phyloP scores from a whole-genome alignment of 2,329 filamentous ascomycete genomes.

The Penicillium verrucosum region DNA sequence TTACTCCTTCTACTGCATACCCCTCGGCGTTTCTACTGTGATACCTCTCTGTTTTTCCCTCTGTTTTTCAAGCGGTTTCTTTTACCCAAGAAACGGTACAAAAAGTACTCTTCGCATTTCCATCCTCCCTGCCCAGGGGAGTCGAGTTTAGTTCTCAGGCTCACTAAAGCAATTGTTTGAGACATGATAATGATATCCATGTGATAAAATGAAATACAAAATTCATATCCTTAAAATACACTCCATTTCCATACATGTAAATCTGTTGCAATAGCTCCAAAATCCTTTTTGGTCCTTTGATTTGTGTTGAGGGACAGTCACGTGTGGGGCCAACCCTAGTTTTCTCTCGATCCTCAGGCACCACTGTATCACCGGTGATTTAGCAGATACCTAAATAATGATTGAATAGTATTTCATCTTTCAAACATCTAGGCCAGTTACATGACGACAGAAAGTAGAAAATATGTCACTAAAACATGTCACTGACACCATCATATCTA shows the following conservation, averaged over 20 bases:
- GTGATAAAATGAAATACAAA: not conserved
- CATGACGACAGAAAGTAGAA: not conserved
- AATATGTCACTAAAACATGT: not conserved
- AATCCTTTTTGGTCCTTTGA: not conserved
- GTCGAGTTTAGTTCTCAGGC: conserved; percentile 2
- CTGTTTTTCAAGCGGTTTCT: conserved; percentile 7
- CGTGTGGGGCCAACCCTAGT: conserved; percentile 11
- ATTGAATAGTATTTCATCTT: not conserved
- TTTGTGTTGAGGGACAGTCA: not conserved
- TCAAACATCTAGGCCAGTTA: not conserved
- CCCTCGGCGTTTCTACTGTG: conserved; percentile 19
- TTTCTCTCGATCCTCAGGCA: not conserved
- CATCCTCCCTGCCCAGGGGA: not conserved
- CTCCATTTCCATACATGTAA: not conserved
- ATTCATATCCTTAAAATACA: not conserved
- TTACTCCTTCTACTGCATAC: conserved; percentile 17
- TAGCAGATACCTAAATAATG: not conserved
- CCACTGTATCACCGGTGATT: not conserved
- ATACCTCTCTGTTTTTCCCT: conserved; percentile 17
- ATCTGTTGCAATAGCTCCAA: not conserved
- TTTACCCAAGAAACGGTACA: not conserved
- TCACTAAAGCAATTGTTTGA: not conserved
- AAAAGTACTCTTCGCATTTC: conserved; percentile 1
- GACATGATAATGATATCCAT: conserved; percentile 21
- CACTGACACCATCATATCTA: not conserved